Percentiles rank a stretch among this genome's conserved stretches.
Conservation (phyloP, 179 eudicot genomes). For the Camellia oleifera region DNA sequence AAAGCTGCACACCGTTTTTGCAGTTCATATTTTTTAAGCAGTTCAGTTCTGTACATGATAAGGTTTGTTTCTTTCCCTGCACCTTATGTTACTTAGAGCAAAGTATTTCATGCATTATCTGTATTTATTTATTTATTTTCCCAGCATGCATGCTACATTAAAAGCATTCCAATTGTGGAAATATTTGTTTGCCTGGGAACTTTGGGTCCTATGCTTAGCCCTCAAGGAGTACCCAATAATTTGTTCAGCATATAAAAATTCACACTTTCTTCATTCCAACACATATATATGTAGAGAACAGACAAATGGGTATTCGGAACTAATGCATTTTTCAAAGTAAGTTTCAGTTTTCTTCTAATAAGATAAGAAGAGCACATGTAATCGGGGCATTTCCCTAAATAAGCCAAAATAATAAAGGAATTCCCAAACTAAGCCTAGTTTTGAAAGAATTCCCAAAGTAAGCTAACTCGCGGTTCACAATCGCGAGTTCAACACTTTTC, state of each 20-base stretch:
- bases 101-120: not conserved
- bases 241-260: not conserved
- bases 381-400: no score
- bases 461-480: no score
- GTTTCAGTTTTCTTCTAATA: not conserved
- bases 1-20: conserved; percentile 83
- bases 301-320: not conserved
- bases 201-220: not conserved
- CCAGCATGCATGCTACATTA: not conserved
- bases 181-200: not conserved
- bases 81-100: not conserved
- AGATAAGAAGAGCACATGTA: not conserved
- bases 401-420: no score
- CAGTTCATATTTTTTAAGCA: conserved; percentile 71
- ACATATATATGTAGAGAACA: not conserved
- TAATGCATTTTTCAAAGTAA: not conserved
- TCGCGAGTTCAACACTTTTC: no score
- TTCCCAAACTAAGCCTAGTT: no score
- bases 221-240: not conserved
- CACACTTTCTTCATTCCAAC: not conserved
- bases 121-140: not conserved
- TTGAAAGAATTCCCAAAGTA: no score
- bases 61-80: conserved; percentile 45
- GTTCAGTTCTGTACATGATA: conserved; percentile 92
- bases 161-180: conserved; percentile 7